Evolutionary conservation across 441 rosid genomes (phyloP).

Genomic region (Gossypium schwendimanii): DNA sequence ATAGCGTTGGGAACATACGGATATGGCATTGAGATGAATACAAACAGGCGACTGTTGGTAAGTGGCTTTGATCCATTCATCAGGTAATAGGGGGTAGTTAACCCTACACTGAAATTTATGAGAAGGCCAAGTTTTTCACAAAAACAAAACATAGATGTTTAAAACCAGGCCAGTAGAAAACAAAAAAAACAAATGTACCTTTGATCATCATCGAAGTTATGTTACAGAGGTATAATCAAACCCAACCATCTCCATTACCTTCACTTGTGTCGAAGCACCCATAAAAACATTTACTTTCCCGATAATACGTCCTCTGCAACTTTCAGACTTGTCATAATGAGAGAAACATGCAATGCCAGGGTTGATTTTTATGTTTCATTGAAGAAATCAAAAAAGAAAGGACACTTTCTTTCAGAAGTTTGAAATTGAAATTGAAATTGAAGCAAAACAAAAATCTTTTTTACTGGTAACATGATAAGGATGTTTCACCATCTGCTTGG

Average conservation of each 20-base stretch:
- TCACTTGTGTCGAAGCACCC: background rate
- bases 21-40: background rate
- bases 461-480: background rate
- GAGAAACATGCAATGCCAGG: background rate
- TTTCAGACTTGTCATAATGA: constrained; percentile 8
- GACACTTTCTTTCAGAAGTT: background rate
- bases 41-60: background rate
- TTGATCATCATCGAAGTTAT: background rate
- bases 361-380: background rate
- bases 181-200: background rate
- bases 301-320: background rate
- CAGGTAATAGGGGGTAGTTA: background rate
- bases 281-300: background rate
- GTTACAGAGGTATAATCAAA: background rate
- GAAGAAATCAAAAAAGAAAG: no score
- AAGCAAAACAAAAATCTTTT: background rate
- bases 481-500: background rate
- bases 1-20: background rate
- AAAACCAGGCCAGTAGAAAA: background rate
- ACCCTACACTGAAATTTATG: background rate
- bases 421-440: background rate
- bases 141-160: background rate
- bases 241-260: constrained; percentile 2
- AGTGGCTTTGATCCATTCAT: background rate
- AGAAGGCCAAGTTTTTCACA: background rate